phyloP scores from a whole-genome alignment of 768 basidiomycete species.

The Boletus fagicola region DNA sequence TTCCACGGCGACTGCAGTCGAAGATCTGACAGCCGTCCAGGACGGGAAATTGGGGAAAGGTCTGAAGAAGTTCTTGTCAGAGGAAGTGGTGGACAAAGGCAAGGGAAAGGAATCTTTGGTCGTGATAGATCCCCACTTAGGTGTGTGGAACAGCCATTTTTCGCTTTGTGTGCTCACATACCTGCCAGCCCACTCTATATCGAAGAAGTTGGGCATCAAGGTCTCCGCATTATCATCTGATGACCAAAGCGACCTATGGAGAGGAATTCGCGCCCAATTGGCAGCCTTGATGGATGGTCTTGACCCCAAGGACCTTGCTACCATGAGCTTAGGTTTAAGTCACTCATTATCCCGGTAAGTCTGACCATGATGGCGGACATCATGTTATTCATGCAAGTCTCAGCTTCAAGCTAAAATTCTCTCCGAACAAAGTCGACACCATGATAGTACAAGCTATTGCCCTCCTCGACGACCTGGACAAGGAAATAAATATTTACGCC shows the following conservation, averaged over 20 bases:
- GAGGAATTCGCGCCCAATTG: constrained; percentile 91
- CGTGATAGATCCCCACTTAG: constrained; percentile 88
- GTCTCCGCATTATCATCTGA: constrained; percentile 61
- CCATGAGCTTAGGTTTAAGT: constrained; percentile 96
- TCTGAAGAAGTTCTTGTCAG: constrained; percentile 88
- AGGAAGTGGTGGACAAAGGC: constrained; percentile 83
- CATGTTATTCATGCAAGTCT: constrained; percentile 7
- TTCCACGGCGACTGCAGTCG: constrained; percentile 94
- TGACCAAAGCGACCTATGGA: constrained; percentile 81
- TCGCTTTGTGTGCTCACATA: constrained; percentile 6
- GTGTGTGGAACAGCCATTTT: constrained; percentile 45
- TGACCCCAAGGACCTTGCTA: constrained; percentile 91
- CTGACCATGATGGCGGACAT: background rate
- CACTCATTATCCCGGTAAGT: constrained; percentile 91
- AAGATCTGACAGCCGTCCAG: constrained; percentile 92
- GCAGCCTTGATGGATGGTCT: constrained; percentile 83
- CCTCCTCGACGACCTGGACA: constrained; percentile 96
- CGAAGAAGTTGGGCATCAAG: constrained; percentile 91
- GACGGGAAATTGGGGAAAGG: constrained; percentile 91
- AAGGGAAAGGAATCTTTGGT: constrained; percentile 84
- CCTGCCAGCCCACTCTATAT: constrained; percentile 71
- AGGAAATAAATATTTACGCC: constrained; percentile 98
- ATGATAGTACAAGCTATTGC: constrained; percentile 99
- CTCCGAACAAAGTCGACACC: constrained; percentile 98
- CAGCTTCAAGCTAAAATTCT: constrained; percentile 99